Evolutionary conservation across 192 early-diverging fungal genomes (phyloP), one percentile per base, ranked within the genome.

Genomic region (Coemansia sp.): DNA sequence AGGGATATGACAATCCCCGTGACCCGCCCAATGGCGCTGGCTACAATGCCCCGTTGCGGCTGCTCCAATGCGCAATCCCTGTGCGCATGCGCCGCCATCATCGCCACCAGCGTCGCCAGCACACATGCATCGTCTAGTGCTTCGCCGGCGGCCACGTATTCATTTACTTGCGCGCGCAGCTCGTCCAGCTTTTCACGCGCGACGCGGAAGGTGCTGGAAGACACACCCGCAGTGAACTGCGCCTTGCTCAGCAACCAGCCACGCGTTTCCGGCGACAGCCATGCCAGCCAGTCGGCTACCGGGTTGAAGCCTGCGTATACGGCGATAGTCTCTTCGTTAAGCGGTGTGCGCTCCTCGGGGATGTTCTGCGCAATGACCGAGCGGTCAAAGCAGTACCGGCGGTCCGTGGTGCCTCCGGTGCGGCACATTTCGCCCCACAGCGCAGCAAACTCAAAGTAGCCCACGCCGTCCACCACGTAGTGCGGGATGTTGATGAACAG

Each of bases 401-500:
- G 46, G 23, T 60, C 46, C 9, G 56, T 25, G 0, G 41, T 29
- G 56, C 73, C 65, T 34, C 50, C 59, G 5, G 54, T 72, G 2
- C 22, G 22, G 38, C 70, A 80, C 22, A 68, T 38, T 3, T 57
- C 68, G 55, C 68, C 78, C 78, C 78, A 81, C 33, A 71, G 73
- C 46, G 70, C 62, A 19, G 66, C 68, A 72, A 81, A 75, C 48
- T 66, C 66, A 23, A 72, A 81, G 62, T 63, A 75, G 7, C 78
- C 78, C 4, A 69, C 71, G 46, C 73, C 78, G 23, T 81, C 78
- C 0, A 81, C 71, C 0, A 71, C 73, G 35, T 75, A 81, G 46
- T 81, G 78, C 56, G 73, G 73, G 2, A 81, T 67, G 23, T 69
- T 81, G 49, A 72, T 60, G 49, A 81, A 81, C 5, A 81, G 29